Base-by-base conservation (phyloP, 2,329 filamentous ascomycete species). In the Epichloe sp. region DNA sequence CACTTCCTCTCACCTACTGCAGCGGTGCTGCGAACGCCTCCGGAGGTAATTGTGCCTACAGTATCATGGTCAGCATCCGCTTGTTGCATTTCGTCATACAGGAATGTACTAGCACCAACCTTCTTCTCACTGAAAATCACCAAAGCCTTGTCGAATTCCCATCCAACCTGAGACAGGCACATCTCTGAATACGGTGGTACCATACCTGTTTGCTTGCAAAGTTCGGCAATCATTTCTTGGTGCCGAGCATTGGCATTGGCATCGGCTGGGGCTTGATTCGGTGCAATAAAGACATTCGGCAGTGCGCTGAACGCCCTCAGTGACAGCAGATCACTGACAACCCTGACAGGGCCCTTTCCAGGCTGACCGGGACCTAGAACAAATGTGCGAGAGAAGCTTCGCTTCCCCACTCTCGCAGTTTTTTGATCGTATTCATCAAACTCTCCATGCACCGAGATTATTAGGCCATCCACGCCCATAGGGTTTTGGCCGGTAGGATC, bases 381-480 rank as follows among this genome's bases (percentile, higher is more conserved):
- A 62, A 94, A 88, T 0, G 80, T 85, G 48, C 89, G 82, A 50
- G 89, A 88, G 66, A 95, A 95, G 64, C 85, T 88, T 54, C 88
- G 82, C 58, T 82, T 79, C 38, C 80, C 74, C 43, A 76, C 77
- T 44, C 77, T 74, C 46, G 75, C 71, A 21, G 74, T 76, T 15
- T 67, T 66, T 3, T 70, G 65, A 57, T 86, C 79, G 17, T 83
- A 71, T 62, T 95, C 89, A 47, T 91, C 82, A 54, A 88, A 94
- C 60, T 91, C 86, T 55, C 88, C 86, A 59, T 93, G 86, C n/a
- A 91, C 76, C 7, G 78, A 83, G 57, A 94, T 78, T 47, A 87
- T 76, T 56, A 94, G 78, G 7, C 88, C 88, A 56, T 86, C 85
- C 19, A 91, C 86, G 4, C 86, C 87, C 19, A 71, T 70, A 1